A percentile compares a stretch with the other conserved stretches of the same genome.
Conservation (phyloP, 139 green algal genomes). For the Coelastrella sp. region DNA sequence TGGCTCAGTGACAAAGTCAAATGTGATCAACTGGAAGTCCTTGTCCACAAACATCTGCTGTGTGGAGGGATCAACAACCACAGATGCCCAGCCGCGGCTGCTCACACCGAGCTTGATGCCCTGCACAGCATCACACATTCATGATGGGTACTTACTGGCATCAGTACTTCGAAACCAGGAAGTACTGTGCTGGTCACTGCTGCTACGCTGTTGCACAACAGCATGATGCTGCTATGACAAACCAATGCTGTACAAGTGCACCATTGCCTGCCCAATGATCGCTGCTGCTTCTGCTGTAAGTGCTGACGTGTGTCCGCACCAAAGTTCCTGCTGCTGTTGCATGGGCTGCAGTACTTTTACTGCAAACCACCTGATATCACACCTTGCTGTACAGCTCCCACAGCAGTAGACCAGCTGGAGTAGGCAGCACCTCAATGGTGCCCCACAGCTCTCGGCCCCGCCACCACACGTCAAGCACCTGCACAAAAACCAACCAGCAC, state of each 20-base stretch:
- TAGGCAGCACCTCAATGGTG: conserved; percentile 78
- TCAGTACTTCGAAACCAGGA: too few species aligned
- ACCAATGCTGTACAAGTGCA: too few species aligned
- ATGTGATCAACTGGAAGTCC: conserved; percentile 83
- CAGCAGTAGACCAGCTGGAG: conserved; percentile 72
- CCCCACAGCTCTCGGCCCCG: conserved; percentile 74
- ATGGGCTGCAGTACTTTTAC: too few species aligned
- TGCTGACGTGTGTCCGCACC: too few species aligned
- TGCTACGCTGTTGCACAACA: too few species aligned
- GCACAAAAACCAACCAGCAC: not conserved
- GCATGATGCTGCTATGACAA: too few species aligned
- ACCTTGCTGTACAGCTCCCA: conserved; percentile 78
- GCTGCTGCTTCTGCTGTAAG: too few species aligned
- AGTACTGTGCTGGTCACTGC: too few species aligned
- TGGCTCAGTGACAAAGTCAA: conserved; percentile 84
- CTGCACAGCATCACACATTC: not conserved
- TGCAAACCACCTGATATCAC: not conserved
- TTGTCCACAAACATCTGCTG: conserved; percentile 68
- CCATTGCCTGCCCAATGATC: too few species aligned
- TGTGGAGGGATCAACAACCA: conserved; percentile 55
- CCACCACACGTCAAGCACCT: conserved; percentile 79
- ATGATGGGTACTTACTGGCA: too few species aligned
- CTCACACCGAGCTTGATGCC: conserved; percentile 77
- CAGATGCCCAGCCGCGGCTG: conserved; percentile 73
- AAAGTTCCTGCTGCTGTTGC: not conserved